A percentile compares a stretch with the other conserved stretches of the same genome.
Conservation (phyloP, 805 yeast genomes). For the Starmerella sp. region DNA sequence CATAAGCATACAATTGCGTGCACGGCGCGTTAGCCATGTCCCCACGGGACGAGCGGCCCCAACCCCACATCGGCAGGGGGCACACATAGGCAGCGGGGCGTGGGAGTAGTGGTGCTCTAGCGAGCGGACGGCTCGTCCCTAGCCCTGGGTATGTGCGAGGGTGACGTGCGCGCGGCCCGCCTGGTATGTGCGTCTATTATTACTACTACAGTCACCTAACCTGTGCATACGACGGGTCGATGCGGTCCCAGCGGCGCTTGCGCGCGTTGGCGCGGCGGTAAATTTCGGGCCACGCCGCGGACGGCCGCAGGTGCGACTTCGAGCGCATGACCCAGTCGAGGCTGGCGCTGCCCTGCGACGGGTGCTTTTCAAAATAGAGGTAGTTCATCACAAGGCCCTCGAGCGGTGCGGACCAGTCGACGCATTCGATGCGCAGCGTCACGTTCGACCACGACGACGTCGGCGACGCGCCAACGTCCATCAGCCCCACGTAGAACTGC, state of each 20-base stretch:
- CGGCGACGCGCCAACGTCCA: slow-evolving; percentile 2
- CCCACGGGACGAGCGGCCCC: no score
- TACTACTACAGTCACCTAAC: neutral
- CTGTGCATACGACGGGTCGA: neutral
- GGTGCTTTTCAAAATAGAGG: slow-evolving; percentile 15
- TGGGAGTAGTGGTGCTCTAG: no score
- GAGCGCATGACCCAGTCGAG: slow-evolving; percentile 14
- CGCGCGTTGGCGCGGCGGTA: slow-evolving; percentile 16
- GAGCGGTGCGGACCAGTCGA: slow-evolving; percentile 7
- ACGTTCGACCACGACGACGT: slow-evolving; percentile 12
- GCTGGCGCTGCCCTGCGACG: neutral
- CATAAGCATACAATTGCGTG: neutral
- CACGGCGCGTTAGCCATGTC: neutral
- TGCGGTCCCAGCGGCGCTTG: slow-evolving; percentile 11
- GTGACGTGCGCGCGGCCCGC: no score
- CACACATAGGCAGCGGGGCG: no score
- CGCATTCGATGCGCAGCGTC: slow-evolving; percentile 10
- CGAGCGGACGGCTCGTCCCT: no score
- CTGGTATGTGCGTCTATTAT: no score
- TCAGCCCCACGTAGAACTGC: slow-evolving; percentile 5
- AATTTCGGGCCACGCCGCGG: slow-evolving; percentile 10
- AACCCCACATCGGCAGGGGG: no score
- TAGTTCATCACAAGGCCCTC: slow-evolving; percentile 17
- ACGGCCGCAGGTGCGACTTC: neutral
- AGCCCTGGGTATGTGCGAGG: no score